Percentiles rank a stretch among this genome's conserved stretches.
phyloP scores from a whole-genome alignment of 495 filamentous ascomycete genomes.

The Hypomontagnella submonticulosa region DNA sequence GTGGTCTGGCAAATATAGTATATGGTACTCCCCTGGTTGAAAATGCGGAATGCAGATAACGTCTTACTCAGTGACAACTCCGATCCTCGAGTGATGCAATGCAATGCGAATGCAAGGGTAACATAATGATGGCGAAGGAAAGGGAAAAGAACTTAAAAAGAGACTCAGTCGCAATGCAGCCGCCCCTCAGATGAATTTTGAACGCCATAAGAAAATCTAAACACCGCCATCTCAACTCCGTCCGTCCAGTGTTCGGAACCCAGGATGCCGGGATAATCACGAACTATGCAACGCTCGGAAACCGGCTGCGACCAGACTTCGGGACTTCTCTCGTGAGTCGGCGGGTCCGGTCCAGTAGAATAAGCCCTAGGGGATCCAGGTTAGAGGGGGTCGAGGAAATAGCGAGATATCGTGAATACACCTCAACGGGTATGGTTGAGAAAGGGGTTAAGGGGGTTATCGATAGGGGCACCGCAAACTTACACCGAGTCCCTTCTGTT shows the following conservation, averaged over 20 bases:
- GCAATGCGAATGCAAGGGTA: conserved; percentile 8
- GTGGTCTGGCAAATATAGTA: conserved; percentile 6
- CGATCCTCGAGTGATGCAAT: conserved; percentile 21
- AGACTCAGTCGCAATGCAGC: conserved; percentile 15
- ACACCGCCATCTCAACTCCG: conserved; percentile 25
- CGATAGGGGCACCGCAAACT: conserved; percentile 35
- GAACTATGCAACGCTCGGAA: conserved; percentile 75
- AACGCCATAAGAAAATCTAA: conserved; percentile 37
- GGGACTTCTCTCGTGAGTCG: conserved; percentile 70
- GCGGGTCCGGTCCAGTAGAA: conserved; percentile 94
- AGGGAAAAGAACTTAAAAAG: conserved; percentile 1
- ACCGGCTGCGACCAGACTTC: conserved; percentile 80
- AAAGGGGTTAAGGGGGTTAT: conserved; percentile 3
- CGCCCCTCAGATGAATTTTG: conserved; percentile 1
- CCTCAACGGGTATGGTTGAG: not conserved
- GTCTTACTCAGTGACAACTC: conserved; percentile 13
- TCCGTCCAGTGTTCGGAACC: conserved; percentile 1
- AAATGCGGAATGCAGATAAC: conserved; percentile 12
- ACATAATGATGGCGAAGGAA: not conserved
- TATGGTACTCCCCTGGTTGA: conserved; percentile 4
- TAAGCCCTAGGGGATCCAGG: conserved; percentile 64
- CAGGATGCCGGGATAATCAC: conserved; percentile 31
- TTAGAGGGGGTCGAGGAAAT: conserved; percentile 14
- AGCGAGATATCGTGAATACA: not conserved
- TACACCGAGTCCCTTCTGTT: conserved; percentile 75